These are phyloP conservation scores for Canariomyces notabilis DNA, from an alignment of 2,329 filamentous ascomycete genomes.

Conservation along the genomic window DNA sequence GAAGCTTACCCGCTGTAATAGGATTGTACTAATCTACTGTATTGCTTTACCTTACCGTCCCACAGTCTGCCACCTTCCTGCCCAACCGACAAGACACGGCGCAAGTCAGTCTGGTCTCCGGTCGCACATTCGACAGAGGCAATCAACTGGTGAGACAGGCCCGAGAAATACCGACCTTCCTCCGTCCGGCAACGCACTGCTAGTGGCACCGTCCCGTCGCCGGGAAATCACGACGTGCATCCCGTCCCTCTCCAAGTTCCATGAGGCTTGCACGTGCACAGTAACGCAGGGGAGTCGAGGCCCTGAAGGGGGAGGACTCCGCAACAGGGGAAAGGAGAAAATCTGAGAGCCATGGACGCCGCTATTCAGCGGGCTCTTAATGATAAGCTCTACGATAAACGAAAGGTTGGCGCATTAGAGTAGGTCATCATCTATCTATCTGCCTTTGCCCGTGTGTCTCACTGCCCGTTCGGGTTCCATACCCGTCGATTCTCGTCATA, in stretches of 20 bases:
- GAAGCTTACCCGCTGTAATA: too few species aligned
- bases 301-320: conserved; percentile 1
- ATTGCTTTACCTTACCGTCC: too few species aligned
- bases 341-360: conserved; percentile 68
- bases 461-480: conserved; percentile 1
- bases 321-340: too few species aligned
- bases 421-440: too few species aligned
- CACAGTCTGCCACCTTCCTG: neutral
- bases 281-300: too few species aligned
- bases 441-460: neutral
- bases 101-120: neutral
- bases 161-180: neutral
- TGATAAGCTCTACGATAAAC: conserved; percentile 98
- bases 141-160: neutral
- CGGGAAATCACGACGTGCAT: conserved; percentile 2
- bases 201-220: neutral
- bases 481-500: too few species aligned
- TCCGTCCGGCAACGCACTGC: too few species aligned
- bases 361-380: conserved; percentile 87
- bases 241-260: neutral
- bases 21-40: too few species aligned
- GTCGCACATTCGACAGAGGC: neutral
- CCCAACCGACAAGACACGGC: neutral
- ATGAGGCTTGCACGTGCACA: too few species aligned
- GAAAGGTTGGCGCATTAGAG: conserved; percentile 95